Evolutionary conservation across 1,139 yeast genomes (phyloP).

Genomic region (Geotrichum klebahnii): DNA sequence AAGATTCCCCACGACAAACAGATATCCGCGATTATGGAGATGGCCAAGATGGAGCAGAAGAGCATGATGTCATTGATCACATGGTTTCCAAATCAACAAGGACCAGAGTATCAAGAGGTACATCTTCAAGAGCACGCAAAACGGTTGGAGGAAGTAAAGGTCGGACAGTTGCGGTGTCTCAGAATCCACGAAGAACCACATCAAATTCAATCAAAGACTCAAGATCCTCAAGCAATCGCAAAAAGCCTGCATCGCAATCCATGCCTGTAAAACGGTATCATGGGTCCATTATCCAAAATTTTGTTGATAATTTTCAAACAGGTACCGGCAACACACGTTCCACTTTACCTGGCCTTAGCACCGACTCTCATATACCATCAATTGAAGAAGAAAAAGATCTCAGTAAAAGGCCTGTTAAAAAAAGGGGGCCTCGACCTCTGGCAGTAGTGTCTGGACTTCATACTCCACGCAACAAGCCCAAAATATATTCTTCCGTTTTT

Average conservation of each 20-base stretch:
- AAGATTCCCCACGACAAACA: neutral
- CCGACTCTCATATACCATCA: neutral
- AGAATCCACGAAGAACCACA: constrained; percentile 1
- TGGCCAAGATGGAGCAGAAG: constrained; percentile 14
- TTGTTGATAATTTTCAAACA: constrained; percentile 9
- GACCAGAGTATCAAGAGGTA: neutral
- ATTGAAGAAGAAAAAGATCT: neutral
- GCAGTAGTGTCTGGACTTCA: constrained; percentile 20
- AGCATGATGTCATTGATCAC: constrained; percentile 15
- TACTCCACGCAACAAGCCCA: constrained; percentile 9
- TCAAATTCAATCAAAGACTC: neutral
- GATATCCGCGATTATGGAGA: constrained; percentile 13
- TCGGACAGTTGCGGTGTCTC: constrained; percentile 7
- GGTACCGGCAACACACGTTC: neutral
- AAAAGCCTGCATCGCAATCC: neutral
- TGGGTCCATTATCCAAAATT: constrained; percentile 10
- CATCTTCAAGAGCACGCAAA: neutral
- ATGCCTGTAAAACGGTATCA: constrained; percentile 10
- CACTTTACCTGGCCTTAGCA: neutral
- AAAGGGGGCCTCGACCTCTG: constrained; percentile 8
- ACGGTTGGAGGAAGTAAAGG: neutral
- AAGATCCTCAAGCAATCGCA: neutral
- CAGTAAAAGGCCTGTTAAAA: neutral
- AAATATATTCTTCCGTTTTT: constrained; percentile 2
- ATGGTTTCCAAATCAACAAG: constrained; percentile 15